Conservation (phyloP, 495 filamentous ascomycete species). For the Talaromyces adpressus region DNA sequence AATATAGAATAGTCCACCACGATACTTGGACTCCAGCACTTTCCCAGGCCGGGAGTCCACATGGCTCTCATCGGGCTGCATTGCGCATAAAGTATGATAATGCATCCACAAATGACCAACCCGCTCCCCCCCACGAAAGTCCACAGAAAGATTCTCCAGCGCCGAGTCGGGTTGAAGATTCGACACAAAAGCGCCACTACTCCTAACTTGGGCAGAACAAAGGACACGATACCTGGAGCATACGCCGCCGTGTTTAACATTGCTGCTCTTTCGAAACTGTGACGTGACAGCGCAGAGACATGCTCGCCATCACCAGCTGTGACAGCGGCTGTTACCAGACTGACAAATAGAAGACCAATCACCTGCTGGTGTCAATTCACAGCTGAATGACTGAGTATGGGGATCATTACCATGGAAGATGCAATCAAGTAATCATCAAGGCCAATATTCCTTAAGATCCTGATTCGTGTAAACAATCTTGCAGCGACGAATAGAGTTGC, state of each 20-base stretch:
- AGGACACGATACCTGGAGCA: slow-evolving; percentile 23
- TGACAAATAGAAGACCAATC: background rate
- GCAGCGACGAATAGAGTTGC: background rate
- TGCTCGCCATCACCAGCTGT: background rate
- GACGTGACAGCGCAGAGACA: background rate
- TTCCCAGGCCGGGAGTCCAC: background rate
- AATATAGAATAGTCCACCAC: slow-evolving; percentile 8
- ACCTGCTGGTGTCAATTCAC: too few relatives aligned
- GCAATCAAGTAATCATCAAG: background rate
- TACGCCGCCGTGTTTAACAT: slow-evolving; percentile 19
- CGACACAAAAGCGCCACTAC: slow-evolving; percentile 22
- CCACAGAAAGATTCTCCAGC: slow-evolving; percentile 2
- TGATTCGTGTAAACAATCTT: background rate
- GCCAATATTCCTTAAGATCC: background rate
- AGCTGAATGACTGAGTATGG: too few relatives aligned
- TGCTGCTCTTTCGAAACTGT: slow-evolving; percentile 13
- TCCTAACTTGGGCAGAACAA: slow-evolving; percentile 22
- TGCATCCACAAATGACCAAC: background rate
- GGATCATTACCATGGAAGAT: background rate
- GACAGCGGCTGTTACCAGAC: background rate
- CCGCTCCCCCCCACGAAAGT: background rate
- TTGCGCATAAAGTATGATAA: slow-evolving; percentile 5
- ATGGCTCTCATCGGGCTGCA: background rate
- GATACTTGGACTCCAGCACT: background rate
- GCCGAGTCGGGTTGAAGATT: slow-evolving; percentile 17